Percentiles rank a stretch among this genome's conserved stretches.
phyloP scores from a whole-genome alignment of 805 yeast genomes.

The Nakazawaea peltata region DNA sequence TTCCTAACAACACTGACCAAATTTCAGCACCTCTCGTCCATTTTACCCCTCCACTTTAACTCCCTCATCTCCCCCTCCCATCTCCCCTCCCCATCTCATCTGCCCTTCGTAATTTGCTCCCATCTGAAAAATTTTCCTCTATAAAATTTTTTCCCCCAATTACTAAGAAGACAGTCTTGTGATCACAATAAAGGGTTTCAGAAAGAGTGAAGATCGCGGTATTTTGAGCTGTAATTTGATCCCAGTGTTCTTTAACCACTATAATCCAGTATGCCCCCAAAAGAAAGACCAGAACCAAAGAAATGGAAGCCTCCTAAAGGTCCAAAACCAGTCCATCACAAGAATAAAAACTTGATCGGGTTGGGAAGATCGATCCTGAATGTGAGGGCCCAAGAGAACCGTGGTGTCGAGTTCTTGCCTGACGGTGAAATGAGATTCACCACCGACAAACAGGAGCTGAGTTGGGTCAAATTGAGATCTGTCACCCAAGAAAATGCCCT shows the following conservation, averaged over 20 bases:
- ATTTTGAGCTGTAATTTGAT: too few species aligned
- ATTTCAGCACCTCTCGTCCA: too few species aligned
- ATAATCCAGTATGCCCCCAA: constrained; percentile 27
- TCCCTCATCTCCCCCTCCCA: too few species aligned
- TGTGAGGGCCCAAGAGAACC: constrained; percentile 61
- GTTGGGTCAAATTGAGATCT: constrained; percentile 85
- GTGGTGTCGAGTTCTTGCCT: constrained; percentile 56
- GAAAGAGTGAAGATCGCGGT: too few species aligned
- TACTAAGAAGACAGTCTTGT: too few species aligned
- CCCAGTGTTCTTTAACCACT: too few species aligned
- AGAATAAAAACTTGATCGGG: constrained; percentile 77
- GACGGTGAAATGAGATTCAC: constrained; percentile 89
- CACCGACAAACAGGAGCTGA: constrained; percentile 75
- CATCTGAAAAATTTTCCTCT: not conserved
- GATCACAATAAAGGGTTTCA: too few species aligned
- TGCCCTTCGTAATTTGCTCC: not conserved
- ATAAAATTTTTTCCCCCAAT: not conserved
- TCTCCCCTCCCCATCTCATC: not conserved
- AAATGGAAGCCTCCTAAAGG: constrained; percentile 89
- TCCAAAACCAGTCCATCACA: constrained; percentile 82
- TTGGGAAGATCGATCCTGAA: constrained; percentile 78
- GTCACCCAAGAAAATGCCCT: constrained; percentile 91
- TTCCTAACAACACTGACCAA: too few species aligned
- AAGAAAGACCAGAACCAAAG: constrained; percentile 45
- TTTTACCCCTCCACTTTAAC: too few species aligned